Percentiles rank a stretch among this genome's conserved stretches.
Conservation (phyloP, 2,329 filamentous ascomycete species). For the Fusarium oligoseptatum region DNA sequence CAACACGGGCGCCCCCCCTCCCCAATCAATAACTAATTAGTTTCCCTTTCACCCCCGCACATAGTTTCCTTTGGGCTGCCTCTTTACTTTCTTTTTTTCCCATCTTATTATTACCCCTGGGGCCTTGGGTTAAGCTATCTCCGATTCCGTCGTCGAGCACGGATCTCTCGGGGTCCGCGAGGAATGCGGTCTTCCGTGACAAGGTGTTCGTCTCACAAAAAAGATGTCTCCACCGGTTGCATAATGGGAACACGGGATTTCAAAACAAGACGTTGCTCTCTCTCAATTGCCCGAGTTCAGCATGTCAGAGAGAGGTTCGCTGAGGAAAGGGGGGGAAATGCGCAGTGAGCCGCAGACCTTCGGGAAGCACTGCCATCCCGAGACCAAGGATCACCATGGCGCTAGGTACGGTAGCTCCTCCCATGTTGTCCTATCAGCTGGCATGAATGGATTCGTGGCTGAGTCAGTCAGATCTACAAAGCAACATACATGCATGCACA, state of each 20-base stretch:
- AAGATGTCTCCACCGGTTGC: slow-evolving; percentile 29
- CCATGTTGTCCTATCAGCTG: neutral
- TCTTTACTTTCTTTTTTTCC: slow-evolving; percentile 6
- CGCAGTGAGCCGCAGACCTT: slow-evolving; percentile 5
- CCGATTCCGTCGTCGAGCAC: slow-evolving; percentile 25
- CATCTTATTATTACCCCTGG: slow-evolving; percentile 21
- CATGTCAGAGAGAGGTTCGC: neutral
- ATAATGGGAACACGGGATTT: slow-evolving; percentile 25
- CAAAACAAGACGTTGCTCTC: slow-evolving; percentile 7
- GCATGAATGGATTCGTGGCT: neutral
- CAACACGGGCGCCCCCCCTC: neutral
- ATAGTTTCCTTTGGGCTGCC: slow-evolving; percentile 32
- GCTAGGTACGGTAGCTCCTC: neutral
- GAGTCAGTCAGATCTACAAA: slow-evolving; percentile 8
- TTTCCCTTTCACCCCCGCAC: slow-evolving; percentile 3
- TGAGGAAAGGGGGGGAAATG: neutral
- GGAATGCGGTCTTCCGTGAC: slow-evolving; percentile 35
- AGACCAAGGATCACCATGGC: slow-evolving; percentile 2
- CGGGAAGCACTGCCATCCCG: slow-evolving; percentile 5
- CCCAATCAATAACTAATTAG: neutral
- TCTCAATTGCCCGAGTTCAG: neutral
- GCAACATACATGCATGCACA: slow-evolving; percentile 8
- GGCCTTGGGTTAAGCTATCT: slow-evolving; percentile 14
- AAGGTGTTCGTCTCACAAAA: slow-evolving; percentile 16
- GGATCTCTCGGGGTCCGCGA: slow-evolving; percentile 42